Evolutionary conservation across 2,329 filamentous ascomycete species (phyloP), one percentile per base, ranked within the genome.

Genomic region (Metarhizium sp.): DNA sequence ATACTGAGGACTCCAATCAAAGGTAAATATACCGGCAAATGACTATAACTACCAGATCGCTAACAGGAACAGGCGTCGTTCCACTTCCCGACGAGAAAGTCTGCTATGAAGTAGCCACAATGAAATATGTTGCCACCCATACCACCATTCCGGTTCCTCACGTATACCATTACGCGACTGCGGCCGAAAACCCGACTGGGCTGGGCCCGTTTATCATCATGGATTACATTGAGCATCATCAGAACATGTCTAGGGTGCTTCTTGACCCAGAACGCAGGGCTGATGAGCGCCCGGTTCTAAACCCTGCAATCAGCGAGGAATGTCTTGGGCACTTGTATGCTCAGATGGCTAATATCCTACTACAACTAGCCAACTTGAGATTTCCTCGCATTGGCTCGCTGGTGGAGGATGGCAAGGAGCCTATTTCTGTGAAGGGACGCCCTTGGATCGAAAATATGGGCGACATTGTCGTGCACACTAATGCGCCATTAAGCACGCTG

Each of bases 361-460:
- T 77, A 4, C 67, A 76, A 55, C 66, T 78, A 1, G 70, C 64
- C 16, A 61, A 5, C 3, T 60, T 66, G 1, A 66, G 59, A 1
- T 70, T 76, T 30, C 50, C 64, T 32, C 60, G 61, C 29, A 75
- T 77, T 34, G 74, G 74, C 1, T 71, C 67, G 8, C 60, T 75
- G 2, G 52, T 59, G 34, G 56, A 70, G 49, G 53, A 62, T 2
- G 58, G 64, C 43, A 34, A 34, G 7, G 32, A 34, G 7, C 32
- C 32, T 34, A 34, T 34, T 11, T 18, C n/a, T 46, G 43, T 71
- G 6, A 58, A 55, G 11, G 62, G 63, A 40, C 63, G 70, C 30
- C 72, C 72, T 25, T 57, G 77, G 13, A 71, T 66, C 1, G 55
- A 63, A 8, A 72, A 73, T 53, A 74, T 75, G 69, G 75, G 72